Evolutionary conservation across 2,329 filamentous ascomycete species (phyloP).

Genomic region (Cordyceps pruinosa): DNA sequence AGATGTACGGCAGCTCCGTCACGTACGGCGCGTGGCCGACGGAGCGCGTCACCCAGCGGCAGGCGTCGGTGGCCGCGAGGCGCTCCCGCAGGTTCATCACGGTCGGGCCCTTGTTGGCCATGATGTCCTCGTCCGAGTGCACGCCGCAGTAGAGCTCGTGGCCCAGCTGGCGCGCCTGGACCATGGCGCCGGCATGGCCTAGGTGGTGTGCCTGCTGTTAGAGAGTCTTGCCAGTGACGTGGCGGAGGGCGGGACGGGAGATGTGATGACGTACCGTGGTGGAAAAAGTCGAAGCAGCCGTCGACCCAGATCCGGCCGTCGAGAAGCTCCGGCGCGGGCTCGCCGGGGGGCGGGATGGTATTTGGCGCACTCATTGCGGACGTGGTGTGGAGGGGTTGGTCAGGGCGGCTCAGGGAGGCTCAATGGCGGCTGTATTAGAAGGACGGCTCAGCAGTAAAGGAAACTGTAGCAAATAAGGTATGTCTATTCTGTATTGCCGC

Average conservation of each 20-base stretch:
- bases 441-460: too few relatives aligned
- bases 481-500: too few relatives aligned
- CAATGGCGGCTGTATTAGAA: too few relatives aligned
- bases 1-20: constrained; percentile 87
- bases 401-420: neutral
- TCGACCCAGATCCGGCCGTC: constrained; percentile 91
- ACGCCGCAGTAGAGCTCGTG: constrained; percentile 85
- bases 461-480: too few relatives aligned
- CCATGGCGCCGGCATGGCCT: constrained; percentile 95
- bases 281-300: constrained; percentile 98
- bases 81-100: constrained; percentile 93
- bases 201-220: neutral
- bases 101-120: constrained; percentile 94
- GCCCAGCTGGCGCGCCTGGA: constrained; percentile 89
- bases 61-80: constrained; percentile 84
- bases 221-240: neutral
- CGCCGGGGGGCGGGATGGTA: constrained; percentile 25
- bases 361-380: constrained; percentile 9
- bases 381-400: neutral
- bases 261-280: constrained; percentile 62
- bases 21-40: constrained; percentile 89
- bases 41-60: constrained; percentile 84
- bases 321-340: constrained; percentile 47
- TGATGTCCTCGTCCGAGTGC: constrained; percentile 90
- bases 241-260: neutral